A percentile compares a stretch with the other conserved stretches of the same genome.
These are phyloP conservation scores for Blumeriella jaapii DNA, from an alignment of 2,329 filamentous ascomycete species.

Conservation along the genomic window DNA sequence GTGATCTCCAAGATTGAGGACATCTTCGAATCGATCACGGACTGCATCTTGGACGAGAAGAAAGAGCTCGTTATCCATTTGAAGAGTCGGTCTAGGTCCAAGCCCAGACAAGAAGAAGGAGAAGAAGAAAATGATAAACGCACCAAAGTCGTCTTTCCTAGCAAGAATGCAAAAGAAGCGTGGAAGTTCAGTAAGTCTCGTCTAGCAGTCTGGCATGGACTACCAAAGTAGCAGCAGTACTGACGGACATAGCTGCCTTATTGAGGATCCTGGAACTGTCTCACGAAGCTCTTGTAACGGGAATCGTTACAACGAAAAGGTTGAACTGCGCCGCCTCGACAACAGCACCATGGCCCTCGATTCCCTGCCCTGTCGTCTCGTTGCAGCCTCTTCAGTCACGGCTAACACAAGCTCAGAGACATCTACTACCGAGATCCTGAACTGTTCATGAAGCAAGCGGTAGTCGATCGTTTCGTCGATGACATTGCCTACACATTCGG, in stretches of 20 bases:
- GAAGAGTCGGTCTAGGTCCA: conserved; percentile 25
- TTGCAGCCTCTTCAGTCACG: too few species aligned
- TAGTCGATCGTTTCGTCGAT: conserved; percentile 63
- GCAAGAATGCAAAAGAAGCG: conserved; percentile 35
- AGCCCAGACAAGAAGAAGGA: neutral
- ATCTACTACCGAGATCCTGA: conserved; percentile 69
- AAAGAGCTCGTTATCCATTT: conserved; percentile 38
- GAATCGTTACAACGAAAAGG: conserved; percentile 50
- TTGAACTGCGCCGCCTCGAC: conserved; percentile 23
- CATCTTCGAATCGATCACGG: conserved; percentile 40
- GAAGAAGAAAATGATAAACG: neutral
- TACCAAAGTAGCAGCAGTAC: too few species aligned
- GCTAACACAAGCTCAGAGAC: conserved; percentile 35
- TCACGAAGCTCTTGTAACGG: conserved; percentile 45
- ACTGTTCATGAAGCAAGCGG: conserved; percentile 56
- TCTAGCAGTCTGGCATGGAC: too few species aligned
- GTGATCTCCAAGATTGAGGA: conserved; percentile 43
- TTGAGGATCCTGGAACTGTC: conserved; percentile 47
- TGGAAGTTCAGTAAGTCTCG: conserved; percentile 40
- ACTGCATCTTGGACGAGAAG: conserved; percentile 35
- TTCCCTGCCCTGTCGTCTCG: too few species aligned
- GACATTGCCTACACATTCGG: conserved; percentile 61
- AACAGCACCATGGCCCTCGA: too few species aligned
- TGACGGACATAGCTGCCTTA: conserved; percentile 36
- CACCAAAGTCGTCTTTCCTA: conserved; percentile 34